Conservation (phyloP, 2,329 filamentous ascomycete genomes). For the Trichophyton verrucosum region DNA sequence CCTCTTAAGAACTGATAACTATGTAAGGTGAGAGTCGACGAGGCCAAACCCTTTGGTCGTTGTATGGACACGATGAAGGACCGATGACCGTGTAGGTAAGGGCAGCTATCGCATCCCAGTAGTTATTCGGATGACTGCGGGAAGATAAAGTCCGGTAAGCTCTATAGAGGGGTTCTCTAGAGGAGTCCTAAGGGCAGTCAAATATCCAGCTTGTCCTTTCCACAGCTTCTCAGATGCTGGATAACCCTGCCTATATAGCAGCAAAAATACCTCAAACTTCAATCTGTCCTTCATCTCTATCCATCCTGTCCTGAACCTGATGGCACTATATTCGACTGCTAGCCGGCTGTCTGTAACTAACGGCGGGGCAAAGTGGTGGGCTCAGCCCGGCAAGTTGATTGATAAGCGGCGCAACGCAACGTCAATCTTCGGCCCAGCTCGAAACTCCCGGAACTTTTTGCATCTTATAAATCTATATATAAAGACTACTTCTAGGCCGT, state of each 20-base stretch:
- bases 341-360: background rate
- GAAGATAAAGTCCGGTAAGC: too few relatives aligned
- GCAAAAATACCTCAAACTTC: too few relatives aligned
- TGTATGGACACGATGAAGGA: background rate
- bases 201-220: too few relatives aligned
- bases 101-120: too few relatives aligned
- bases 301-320: too few relatives aligned
- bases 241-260: too few relatives aligned
- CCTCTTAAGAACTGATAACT: background rate
- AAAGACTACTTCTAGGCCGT: background rate
- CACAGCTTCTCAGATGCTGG: too few relatives aligned
- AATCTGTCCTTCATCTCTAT: too few relatives aligned
- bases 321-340: too few relatives aligned
- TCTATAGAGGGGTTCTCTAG: too few relatives aligned
- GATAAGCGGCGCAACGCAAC: background rate
- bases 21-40: conserved; percentile 2
- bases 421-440: background rate
- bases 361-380: background rate
- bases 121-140: too few relatives aligned
- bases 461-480: background rate
- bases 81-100: background rate
- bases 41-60: background rate
- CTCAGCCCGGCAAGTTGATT: background rate
- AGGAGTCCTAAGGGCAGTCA: too few relatives aligned
- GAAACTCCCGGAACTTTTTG: background rate